Conservation (phyloP, 352 stramenopile species). For the Pythium guiyangense region DNA sequence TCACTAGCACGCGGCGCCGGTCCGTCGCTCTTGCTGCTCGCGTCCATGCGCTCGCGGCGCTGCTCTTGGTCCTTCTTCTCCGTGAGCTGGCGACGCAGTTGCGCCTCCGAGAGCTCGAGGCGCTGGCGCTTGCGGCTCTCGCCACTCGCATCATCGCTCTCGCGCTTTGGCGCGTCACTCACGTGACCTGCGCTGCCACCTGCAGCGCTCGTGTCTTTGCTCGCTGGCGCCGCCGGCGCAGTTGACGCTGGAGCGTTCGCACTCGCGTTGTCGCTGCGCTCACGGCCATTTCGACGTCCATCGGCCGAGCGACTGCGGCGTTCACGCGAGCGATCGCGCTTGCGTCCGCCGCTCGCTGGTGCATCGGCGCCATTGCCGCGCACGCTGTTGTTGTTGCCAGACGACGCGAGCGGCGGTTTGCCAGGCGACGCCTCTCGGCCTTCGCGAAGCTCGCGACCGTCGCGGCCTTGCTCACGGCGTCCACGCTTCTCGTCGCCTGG, state of each 20-base stretch:
- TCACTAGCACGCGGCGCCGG: neutral
- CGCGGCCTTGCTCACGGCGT: constrained; percentile 14
- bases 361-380: constrained; percentile 9
- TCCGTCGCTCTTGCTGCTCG: constrained; percentile 1
- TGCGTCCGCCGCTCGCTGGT: constrained; percentile 14
- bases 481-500: constrained; percentile 26
- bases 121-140: constrained; percentile 52
- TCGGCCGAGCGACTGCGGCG: constrained; percentile 39
- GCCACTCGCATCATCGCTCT: constrained; percentile 18
- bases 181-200: constrained; percentile 6
- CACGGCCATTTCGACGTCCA: constrained; percentile 24
- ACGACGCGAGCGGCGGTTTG: constrained; percentile 6
- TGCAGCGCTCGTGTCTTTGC: constrained; percentile 20
- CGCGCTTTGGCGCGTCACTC: constrained; percentile 13
- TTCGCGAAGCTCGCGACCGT: constrained; percentile 6
- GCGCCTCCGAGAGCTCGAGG: constrained; percentile 56
- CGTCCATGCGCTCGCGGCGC: constrained; percentile 2
- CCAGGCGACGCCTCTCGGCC: constrained; percentile 23
- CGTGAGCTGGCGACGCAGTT: constrained; percentile 62
- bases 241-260: constrained; percentile 12
- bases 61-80: constrained; percentile 57
- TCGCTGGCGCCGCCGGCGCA: constrained; percentile 12
- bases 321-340: constrained; percentile 24
- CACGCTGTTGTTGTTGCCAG: constrained; percentile 1
- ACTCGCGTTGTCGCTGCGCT: constrained; percentile 5